A percentile compares a stretch with the other conserved stretches of the same genome.
Conservation (phyloP, 139 green algal species). For the Tetraselmis chui region DNA sequence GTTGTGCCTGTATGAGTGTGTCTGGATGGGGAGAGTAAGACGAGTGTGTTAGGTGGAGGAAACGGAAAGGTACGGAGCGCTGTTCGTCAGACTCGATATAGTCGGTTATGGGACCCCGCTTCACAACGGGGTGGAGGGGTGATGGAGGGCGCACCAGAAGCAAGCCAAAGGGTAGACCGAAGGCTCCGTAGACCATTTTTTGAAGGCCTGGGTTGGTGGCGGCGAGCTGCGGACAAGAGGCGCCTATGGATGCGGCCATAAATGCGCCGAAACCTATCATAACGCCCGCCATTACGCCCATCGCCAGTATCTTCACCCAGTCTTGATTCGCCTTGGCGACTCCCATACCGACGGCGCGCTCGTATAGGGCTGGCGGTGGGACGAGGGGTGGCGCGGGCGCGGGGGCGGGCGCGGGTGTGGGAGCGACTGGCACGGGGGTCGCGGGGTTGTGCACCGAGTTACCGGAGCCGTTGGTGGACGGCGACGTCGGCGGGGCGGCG, state of each 20-base stretch:
- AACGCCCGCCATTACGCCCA: slow-evolving; percentile 50
- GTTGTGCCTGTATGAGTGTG: too few species aligned
- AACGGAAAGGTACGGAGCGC: too few species aligned
- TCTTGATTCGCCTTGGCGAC: slow-evolving; percentile 18
- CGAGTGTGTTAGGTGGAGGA: too few species aligned
- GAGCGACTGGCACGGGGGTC: too few species aligned
- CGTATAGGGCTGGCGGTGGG: slow-evolving; percentile 22
- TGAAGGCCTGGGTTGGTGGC: slow-evolving; percentile 34
- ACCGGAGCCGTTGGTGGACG: too few species aligned
- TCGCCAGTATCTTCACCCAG: slow-evolving; percentile 41
- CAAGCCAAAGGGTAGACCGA: slow-evolving; percentile 66
- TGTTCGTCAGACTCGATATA: too few species aligned
- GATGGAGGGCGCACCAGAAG: slow-evolving; percentile 40
- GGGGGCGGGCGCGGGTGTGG: not conserved
- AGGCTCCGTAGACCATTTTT: slow-evolving; percentile 29
- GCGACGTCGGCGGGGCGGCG: too few species aligned
- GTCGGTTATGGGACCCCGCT: too few species aligned
- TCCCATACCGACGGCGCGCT: slow-evolving; percentile 22
- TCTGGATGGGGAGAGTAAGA: too few species aligned
- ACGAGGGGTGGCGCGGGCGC: slow-evolving; percentile 18
- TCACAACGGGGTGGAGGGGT: too few species aligned
- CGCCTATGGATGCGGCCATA: slow-evolving; percentile 50
- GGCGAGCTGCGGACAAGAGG: slow-evolving; percentile 46
- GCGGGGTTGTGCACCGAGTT: too few species aligned
- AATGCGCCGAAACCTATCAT: slow-evolving; percentile 66